A percentile compares a stretch with the other conserved stretches of the same genome.
Evolutionary conservation across 345 rosid genomes (phyloP).

Genomic region (Arabidopsis arenosa): DNA sequence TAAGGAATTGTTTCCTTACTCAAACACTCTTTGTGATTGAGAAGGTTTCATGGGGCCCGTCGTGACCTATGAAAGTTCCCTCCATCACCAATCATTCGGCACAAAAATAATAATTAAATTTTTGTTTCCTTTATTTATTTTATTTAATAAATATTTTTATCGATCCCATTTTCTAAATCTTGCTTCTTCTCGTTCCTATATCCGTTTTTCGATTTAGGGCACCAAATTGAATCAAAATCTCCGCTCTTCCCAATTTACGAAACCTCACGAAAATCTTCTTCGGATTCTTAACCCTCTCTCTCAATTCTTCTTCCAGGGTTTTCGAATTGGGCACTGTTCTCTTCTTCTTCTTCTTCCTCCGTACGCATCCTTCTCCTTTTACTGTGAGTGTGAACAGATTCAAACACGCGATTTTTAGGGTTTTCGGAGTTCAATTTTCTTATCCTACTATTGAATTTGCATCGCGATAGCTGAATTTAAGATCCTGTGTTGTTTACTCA

Average conservation of each 20-base stretch:
- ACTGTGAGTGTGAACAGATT: conserved; percentile 28
- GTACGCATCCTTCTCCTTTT: conserved; percentile 12
- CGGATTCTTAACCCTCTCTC: neutral
- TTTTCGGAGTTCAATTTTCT: conserved; percentile 30
- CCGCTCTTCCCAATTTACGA: neutral
- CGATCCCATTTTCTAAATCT: conserved; percentile 35
- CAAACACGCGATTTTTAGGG: conserved; percentile 33
- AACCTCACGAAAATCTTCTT: conserved; percentile 1
- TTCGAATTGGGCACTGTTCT: conserved; percentile 29
- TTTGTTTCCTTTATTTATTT: neutral
- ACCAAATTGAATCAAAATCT: conserved; percentile 34
- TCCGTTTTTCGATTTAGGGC: conserved; percentile 47
- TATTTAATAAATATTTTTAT: neutral
- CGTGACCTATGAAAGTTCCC: conserved; percentile 34
- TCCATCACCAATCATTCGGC: conserved; percentile 40
- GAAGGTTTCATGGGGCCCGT: conserved; percentile 21
- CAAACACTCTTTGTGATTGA: neutral
- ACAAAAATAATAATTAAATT: neutral
- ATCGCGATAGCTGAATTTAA: conserved; percentile 2
- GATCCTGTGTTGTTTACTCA: neutral
- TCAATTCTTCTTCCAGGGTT: neutral
- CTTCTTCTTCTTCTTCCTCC: conserved; percentile 8
- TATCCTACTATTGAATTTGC: neutral
- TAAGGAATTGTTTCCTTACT: neutral
- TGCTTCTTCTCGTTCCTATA: conserved; percentile 19